Conservation (phyloP, 2,329 filamentous ascomycete genomes). For the Elsinoe perseae region DNA sequence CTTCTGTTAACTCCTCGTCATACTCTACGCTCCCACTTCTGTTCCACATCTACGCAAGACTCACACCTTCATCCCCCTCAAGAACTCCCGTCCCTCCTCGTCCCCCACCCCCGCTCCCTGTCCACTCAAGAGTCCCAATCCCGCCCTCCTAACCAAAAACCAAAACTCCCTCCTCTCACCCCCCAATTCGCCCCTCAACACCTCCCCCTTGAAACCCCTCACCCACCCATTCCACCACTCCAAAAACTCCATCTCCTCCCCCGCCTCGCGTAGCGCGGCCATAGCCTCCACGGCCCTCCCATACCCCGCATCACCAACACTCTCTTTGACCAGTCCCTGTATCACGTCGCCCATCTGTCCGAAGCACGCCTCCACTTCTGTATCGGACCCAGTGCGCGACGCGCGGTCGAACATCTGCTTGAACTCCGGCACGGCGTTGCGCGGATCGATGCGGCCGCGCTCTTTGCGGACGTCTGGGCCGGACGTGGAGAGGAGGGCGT, state of each 20-base stretch:
- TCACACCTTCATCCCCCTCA: constrained; percentile 18
- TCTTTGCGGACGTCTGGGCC: constrained; percentile 39
- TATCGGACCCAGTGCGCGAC: constrained; percentile 51
- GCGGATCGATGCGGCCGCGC: constrained; percentile 28
- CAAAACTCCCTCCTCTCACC: constrained; percentile 78
- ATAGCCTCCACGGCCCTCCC: constrained; percentile 67
- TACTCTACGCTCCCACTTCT: not conserved
- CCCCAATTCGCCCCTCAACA: constrained; percentile 62
- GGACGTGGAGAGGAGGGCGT: constrained; percentile 56
- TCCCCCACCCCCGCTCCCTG: constrained; percentile 52
- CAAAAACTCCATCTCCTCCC: constrained; percentile 68
- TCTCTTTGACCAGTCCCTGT: constrained; percentile 58
- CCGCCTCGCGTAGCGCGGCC: constrained; percentile 67
- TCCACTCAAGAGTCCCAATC: constrained; percentile 66
- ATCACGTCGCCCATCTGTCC: constrained; percentile 70
- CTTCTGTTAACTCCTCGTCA: not conserved
- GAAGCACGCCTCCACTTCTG: constrained; percentile 57
- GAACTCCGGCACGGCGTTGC: constrained; percentile 21
- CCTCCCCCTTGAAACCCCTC: constrained; percentile 59
- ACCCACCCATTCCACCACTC: constrained; percentile 69
- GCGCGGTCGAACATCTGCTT: constrained; percentile 32
- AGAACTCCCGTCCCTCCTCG: constrained; percentile 54
- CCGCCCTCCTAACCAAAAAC: constrained; percentile 60
- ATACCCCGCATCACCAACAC: constrained; percentile 69
- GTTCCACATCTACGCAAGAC: not conserved